phyloP scores from a whole-genome alignment of 352 stramenopile genomes.

The Lagenidium sp. region DNA sequence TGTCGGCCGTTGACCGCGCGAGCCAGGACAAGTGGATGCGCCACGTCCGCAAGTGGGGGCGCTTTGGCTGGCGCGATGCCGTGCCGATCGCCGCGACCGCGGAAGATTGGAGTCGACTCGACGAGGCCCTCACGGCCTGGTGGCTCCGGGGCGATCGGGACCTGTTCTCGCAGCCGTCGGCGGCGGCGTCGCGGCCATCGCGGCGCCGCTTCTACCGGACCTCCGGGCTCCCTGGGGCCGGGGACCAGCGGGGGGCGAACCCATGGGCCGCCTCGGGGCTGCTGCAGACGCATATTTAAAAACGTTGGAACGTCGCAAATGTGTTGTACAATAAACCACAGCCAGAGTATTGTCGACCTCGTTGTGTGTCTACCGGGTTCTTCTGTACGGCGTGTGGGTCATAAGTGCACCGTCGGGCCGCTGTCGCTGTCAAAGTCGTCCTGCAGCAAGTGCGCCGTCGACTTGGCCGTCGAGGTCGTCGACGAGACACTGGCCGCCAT shows the following conservation, averaged over 20 bases:
- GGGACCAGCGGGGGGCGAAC: slow-evolving; percentile 10
- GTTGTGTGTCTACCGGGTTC: too few relatives aligned
- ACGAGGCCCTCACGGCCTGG: slow-evolving; percentile 22
- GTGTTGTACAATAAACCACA: too few relatives aligned
- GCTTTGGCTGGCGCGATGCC: slow-evolving; percentile 58
- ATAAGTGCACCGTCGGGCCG: slow-evolving; percentile 17
- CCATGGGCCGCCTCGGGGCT: slow-evolving; percentile 10
- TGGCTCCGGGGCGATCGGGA: too few relatives aligned
- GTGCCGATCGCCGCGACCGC: slow-evolving; percentile 26
- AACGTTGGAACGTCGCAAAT: too few relatives aligned
- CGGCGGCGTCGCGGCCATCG: slow-evolving; percentile 14
- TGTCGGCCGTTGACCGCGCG: slow-evolving; percentile 32
- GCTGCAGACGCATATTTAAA: slow-evolving; percentile 19
- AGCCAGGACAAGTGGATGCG: slow-evolving; percentile 56
- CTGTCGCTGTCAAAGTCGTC: slow-evolving; percentile 8
- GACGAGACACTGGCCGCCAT: slow-evolving; percentile 28
- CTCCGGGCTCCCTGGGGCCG: slow-evolving; percentile 17
- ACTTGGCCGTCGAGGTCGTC: slow-evolving; percentile 54
- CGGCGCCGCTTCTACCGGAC: slow-evolving; percentile 50
- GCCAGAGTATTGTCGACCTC: too few relatives aligned
- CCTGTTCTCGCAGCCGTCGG: slow-evolving; percentile 6
- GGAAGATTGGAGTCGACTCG: slow-evolving; percentile 27
- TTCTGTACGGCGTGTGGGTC: slow-evolving; percentile 1
- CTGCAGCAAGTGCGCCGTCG: slow-evolving; percentile 32
- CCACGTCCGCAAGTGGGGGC: slow-evolving; percentile 53